A percentile compares a stretch with the other conserved stretches of the same genome.
phyloP scores from a whole-genome alignment of 768 basidiomycete genomes.

The Mycena maculata region DNA sequence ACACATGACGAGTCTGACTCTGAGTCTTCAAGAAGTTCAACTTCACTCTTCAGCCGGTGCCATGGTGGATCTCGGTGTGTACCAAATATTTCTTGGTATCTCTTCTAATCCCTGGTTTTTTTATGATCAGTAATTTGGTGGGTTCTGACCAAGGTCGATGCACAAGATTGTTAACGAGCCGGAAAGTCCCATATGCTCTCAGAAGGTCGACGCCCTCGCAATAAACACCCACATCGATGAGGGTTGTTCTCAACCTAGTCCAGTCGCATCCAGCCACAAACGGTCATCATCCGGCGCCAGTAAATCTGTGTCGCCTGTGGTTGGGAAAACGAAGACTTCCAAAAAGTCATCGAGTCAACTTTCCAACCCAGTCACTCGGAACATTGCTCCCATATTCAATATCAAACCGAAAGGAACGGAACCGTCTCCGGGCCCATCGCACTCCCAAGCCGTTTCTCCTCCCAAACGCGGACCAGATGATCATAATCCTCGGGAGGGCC shows the following conservation, averaged over 20 bases:
- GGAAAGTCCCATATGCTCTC: constrained; percentile 62
- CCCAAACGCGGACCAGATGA: constrained; percentile 17
- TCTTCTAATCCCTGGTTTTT: too few species aligned
- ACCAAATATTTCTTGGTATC: background rate
- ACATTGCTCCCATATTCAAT: constrained; percentile 42
- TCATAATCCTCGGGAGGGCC: constrained; percentile 22
- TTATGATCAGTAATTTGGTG: constrained; percentile 28
- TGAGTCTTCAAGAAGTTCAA: background rate
- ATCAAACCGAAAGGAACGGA: constrained; percentile 9
- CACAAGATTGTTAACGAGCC: background rate
- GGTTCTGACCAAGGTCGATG: background rate
- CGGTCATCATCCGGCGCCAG: constrained; percentile 30
- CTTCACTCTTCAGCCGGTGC: background rate
- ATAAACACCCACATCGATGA: constrained; percentile 68
- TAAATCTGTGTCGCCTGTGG: constrained; percentile 33
- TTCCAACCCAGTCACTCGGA: background rate
- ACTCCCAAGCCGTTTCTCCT: constrained; percentile 15
- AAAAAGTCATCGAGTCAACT: constrained; percentile 19
- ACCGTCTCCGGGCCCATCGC: constrained; percentile 21
- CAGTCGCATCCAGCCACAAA: constrained; percentile 22
- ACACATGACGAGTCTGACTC: background rate
- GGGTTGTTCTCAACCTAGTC: constrained; percentile 52
- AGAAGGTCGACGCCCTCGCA: constrained; percentile 49
- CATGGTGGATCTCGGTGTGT: constrained; percentile 14
- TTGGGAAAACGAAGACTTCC: constrained; percentile 2